Base-by-base conservation (phyloP, 139 green algal genomes). In the Nannochloris sp. region DNA sequence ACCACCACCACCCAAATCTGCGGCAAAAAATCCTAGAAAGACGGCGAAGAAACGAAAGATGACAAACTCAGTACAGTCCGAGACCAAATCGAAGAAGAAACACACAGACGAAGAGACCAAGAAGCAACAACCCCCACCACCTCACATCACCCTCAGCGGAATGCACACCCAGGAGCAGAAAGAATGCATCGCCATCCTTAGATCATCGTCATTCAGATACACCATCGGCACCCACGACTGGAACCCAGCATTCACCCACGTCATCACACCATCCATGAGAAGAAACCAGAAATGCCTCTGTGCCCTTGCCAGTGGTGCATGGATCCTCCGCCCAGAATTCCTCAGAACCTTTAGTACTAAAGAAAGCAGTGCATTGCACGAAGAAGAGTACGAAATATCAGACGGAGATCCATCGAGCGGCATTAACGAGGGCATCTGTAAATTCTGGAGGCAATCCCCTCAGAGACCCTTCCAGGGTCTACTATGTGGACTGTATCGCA, bases 271-370 rank as follows among this genome's bases (percentile, higher is more conserved):
- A 23, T 29, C 14, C 1, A 20, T 66, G 30, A 56, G 40, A 26
- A n/a, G 60, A 40, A 66, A 59, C 8, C 46, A 40, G n/a, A 66
- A 66, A 43, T 56, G 33, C n/a, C 60, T 66, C 2, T 29, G 33
- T 31, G 60, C 14, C 14, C 11, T 69, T 12, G 63, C 63, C 17
- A 29, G 49, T 49, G 63, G 63, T 6, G 3, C 49, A 23, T 69
- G 63, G 63, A 50, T 69, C 33, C 25, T 69, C 25, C 16, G 16
- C 26, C 30, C 63, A 14, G 11, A 28, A 29, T 69, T 30, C 48
- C 23, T 33, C 28, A 28, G 10, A 26, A 49, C 23, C 20, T 53
- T 11, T 50, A 12, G 0, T 20, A 3, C 10, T 17, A 49, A 28
- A 23, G 62, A 48, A 16, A 57, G 25, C 13, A 23, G 63, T 1